A percentile compares a stretch with the other conserved stretches of the same genome.
Conservation (phyloP, 2,329 filamentous ascomycete species). For the Akanthomyces dipterigenus region DNA sequence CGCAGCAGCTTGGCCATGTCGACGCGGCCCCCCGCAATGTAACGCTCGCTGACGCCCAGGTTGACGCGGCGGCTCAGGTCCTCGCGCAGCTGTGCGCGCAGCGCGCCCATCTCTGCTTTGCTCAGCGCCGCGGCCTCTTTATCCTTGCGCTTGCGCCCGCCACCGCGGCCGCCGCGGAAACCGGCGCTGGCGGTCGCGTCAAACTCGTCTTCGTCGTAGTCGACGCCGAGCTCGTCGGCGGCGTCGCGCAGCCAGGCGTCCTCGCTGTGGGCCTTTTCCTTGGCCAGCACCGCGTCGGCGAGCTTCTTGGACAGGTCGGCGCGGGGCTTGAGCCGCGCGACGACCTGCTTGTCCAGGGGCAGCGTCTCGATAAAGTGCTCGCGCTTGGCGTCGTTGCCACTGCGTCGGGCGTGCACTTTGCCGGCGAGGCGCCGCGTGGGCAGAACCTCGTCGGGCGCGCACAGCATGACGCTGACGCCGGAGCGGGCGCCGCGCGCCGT, state of each 20-base stretch:
- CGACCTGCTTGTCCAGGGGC: slow-evolving; percentile 74
- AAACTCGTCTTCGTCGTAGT: slow-evolving; percentile 87
- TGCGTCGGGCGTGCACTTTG: slow-evolving; percentile 69
- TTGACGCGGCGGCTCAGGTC: slow-evolving; percentile 71
- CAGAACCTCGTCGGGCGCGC: slow-evolving; percentile 82
- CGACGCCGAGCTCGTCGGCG: slow-evolving; percentile 87
- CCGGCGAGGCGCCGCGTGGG: slow-evolving; percentile 76
- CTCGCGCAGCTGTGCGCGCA: slow-evolving; percentile 66
- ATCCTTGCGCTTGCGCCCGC: slow-evolving; percentile 67
- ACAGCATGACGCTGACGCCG: slow-evolving; percentile 81
- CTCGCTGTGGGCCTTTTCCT: slow-evolving; percentile 78
- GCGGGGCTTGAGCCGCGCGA: slow-evolving; percentile 68
- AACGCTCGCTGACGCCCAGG: slow-evolving; percentile 78
- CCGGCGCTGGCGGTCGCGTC: slow-evolving; percentile 66
- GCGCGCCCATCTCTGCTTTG: slow-evolving; percentile 64
- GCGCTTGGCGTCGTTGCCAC: slow-evolving; percentile 31
- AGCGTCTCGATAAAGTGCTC: slow-evolving; percentile 71
- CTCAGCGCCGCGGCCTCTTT: slow-evolving; percentile 59
- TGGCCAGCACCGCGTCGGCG: slow-evolving; percentile 74
- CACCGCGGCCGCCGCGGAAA: slow-evolving; percentile 60
- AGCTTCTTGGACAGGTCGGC: slow-evolving; percentile 79
- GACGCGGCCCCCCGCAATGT: slow-evolving; percentile 77
- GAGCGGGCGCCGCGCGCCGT: slow-evolving; percentile 76
- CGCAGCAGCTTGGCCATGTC: slow-evolving; percentile 67
- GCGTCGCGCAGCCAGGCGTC: slow-evolving; percentile 78